A percentile compares a stretch with the other conserved stretches of the same genome.
Evolutionary conservation across 1,284 basidiomycete genomes (phyloP).

Genomic region (Cystobasidium pallidum): DNA sequence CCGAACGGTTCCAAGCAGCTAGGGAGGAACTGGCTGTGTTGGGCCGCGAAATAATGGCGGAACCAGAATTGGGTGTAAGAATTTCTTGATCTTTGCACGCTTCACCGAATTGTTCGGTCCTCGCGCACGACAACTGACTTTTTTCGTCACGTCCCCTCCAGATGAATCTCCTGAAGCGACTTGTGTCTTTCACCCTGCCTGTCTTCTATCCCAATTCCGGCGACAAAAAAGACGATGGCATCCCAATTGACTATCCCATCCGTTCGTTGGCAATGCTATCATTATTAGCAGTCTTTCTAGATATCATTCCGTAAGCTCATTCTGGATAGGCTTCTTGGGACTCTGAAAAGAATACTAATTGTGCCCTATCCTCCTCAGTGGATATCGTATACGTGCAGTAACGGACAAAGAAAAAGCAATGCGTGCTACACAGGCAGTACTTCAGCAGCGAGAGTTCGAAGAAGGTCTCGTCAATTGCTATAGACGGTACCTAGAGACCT

Average conservation of each 20-base stretch:
- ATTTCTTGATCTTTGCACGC: slow-evolving; percentile 60
- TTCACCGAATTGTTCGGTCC: too few relatives aligned
- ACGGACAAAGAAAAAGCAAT: slow-evolving; percentile 88
- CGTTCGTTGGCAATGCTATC: slow-evolving; percentile 87
- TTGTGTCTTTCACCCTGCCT: slow-evolving; percentile 79
- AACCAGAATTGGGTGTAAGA: slow-evolving; percentile 64
- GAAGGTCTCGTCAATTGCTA: slow-evolving; percentile 91
- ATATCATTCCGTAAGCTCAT: slow-evolving; percentile 83
- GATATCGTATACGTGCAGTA: slow-evolving; percentile 75
- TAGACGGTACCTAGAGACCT: slow-evolving; percentile 79
- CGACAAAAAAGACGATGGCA: slow-evolving; percentile 59
- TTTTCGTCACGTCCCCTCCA: slow-evolving; percentile 57
- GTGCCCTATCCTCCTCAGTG: slow-evolving; percentile 46
- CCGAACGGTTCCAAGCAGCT: slow-evolving; percentile 59
- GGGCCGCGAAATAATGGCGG: slow-evolving; percentile 51
- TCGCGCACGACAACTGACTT: slow-evolving; percentile 54
- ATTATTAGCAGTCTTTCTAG: slow-evolving; percentile 91
- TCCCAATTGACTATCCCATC: slow-evolving; percentile 78
- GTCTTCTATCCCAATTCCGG: slow-evolving; percentile 68
- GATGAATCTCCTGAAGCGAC: slow-evolving; percentile 80
- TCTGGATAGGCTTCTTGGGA: neutral
- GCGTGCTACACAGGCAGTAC: slow-evolving; percentile 92
- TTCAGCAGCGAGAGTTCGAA: slow-evolving; percentile 89
- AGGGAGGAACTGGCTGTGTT: slow-evolving; percentile 71
- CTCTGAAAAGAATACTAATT: neutral